A percentile compares a stretch with the other conserved stretches of the same genome.
Conservation (phyloP, 106 monocot genomes). For the Chionographis japonica region DNA sequence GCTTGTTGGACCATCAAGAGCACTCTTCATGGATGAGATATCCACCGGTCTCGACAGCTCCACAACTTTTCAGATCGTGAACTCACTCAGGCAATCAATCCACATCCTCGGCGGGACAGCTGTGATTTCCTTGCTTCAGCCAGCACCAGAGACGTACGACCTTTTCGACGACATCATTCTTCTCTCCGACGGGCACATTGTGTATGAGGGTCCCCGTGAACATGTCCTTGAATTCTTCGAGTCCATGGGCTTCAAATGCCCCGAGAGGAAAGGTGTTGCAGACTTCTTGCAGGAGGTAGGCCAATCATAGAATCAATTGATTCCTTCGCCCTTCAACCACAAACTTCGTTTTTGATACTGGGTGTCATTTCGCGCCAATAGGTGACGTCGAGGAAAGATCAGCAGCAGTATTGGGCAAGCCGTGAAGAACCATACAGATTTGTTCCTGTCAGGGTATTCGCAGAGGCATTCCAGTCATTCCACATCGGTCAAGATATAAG, state of each 20-base stretch:
- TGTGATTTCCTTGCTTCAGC: conserved; percentile 34
- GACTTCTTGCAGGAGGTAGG: conserved; percentile 45
- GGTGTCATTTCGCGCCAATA: neutral
- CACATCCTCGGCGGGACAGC: conserved; percentile 28
- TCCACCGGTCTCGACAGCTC: conserved; percentile 43
- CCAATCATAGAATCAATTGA: neutral
- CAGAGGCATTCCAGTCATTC: conserved; percentile 32
- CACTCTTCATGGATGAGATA: conserved; percentile 40
- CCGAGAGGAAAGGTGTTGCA: conserved; percentile 35
- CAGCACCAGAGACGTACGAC: conserved; percentile 32
- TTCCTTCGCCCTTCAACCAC: neutral
- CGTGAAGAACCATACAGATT: conserved; percentile 25
- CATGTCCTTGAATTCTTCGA: conserved; percentile 39
- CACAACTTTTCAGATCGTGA: conserved; percentile 34
- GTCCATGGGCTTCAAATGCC: conserved; percentile 37
- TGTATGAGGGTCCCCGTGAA: conserved; percentile 34
- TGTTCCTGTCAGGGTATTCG: conserved; percentile 25
- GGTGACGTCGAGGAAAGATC: conserved; percentile 53
- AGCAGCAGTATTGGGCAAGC: conserved; percentile 44
- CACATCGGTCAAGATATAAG: conserved; percentile 26
- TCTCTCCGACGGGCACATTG: conserved; percentile 36
- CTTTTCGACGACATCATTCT: conserved; percentile 43
- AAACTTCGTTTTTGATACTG: neutral
- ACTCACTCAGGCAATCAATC: conserved; percentile 24
- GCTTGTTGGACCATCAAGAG: conserved; percentile 25